Evolutionary conservation across 352 stramenopile species (phyloP).

Genomic region (Discostella stelligera): DNA sequence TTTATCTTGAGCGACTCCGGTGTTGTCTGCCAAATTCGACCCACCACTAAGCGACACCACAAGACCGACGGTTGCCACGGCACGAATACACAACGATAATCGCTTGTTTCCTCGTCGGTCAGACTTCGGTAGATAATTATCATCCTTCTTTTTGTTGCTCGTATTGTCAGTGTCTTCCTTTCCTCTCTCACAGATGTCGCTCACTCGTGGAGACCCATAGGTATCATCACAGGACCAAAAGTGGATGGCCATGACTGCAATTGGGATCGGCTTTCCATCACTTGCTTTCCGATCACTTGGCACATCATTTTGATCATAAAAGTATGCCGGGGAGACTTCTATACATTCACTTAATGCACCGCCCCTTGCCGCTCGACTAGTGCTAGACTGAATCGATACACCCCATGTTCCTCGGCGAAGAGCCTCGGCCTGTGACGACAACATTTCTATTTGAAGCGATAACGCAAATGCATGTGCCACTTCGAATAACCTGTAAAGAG

Average conservation of each 20-base stretch:
- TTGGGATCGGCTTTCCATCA: conserved; percentile 12
- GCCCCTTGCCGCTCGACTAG: neutral
- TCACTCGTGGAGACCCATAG: conserved; percentile 67
- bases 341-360: conserved; percentile 35
- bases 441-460: conserved; percentile 77
- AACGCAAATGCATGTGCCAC: conserved; percentile 74
- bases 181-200: conserved; percentile 40
- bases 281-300: neutral
- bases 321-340: conserved; percentile 65
- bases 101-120: conserved; percentile 52
- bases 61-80: conserved; percentile 61
- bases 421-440: conserved; percentile 75
- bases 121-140: conserved; percentile 46
- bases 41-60: conserved; percentile 72
- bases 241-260: conserved; percentile 61
- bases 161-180: neutral
- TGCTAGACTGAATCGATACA: conserved; percentile 3
- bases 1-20: conserved; percentile 14
- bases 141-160: conserved; percentile 8
- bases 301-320: conserved; percentile 48
- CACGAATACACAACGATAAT: conserved; percentile 71
- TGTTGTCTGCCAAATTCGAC: conserved; percentile 9
- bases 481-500: conserved; percentile 71
- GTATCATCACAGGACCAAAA: conserved; percentile 81
- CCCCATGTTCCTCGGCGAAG: conserved; percentile 67